Base-by-base conservation (phyloP, 495 filamentous ascomycete genomes). In the Aspergillus coremiiformis region DNA sequence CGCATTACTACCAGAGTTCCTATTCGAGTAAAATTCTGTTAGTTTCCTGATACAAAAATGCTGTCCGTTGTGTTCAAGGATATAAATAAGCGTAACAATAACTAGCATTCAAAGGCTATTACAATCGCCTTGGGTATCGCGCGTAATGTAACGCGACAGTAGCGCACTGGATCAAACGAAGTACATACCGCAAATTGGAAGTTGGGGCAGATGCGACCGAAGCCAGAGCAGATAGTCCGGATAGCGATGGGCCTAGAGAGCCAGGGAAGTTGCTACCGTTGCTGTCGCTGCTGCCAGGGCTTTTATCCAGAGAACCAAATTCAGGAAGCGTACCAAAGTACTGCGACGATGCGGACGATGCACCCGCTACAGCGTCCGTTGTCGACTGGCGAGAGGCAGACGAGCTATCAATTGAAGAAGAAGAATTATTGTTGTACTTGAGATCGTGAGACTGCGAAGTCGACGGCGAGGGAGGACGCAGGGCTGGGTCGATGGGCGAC, bases 181-280 rank as follows among this genome's bases (percentile, higher is more conserved):
- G 39, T 32, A 78, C 77, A 52, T 73, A 90, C 86, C 86, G 82
- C 59, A 80, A 63, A 68, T 84, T 85, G 49, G 81, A 80, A 58
- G 83, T 81, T 29, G 78, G 76, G 47, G 77, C 71, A 22, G 81
- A 78, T 43, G 77, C 80, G 55, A 82, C 73, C 39, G 79, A 79
- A 46, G 85, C 83, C 56, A 90, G 72, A 23, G 82, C 75, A 15
- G 85, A 75, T 5, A 85, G 68, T 8, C 73, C 75, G 11, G 82
- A 79, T n/a, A 84, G 74, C 19, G 79, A 76, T 23, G 77, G 60
- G 3, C 65, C 53, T 29, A 62, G 49, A 10, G 65, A 67, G 47
- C 39, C 70, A 60, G 33, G 61, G 60, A 55, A 66, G 53, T 39
- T 46, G 51, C 51, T 54, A 39, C 51, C 65, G 53, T 35, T 57